phyloP scores from a whole-genome alignment of 495 filamentous ascomycete genomes.

The Aspergillus mulundensis region DNA sequence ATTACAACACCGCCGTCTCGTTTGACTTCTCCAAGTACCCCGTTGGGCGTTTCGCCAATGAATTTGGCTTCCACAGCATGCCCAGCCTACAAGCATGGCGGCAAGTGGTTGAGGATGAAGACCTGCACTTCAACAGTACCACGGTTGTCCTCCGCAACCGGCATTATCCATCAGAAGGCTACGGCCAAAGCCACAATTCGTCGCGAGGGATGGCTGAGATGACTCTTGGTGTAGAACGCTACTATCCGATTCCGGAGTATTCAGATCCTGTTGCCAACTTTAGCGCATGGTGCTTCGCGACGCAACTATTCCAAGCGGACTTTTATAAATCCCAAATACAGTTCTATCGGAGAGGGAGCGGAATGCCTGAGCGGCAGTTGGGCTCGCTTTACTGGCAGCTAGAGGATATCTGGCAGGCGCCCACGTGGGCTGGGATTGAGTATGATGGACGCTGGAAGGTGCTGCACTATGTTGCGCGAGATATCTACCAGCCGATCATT shows the following conservation, averaged over 20 bases:
- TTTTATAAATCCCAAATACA: slow-evolving; percentile 61
- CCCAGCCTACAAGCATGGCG: slow-evolving; percentile 60
- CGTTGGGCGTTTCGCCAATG: slow-evolving; percentile 61
- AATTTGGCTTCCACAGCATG: slow-evolving; percentile 68
- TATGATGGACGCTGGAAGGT: slow-evolving; percentile 65
- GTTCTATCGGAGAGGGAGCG: slow-evolving; percentile 62
- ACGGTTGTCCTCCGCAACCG: slow-evolving; percentile 60
- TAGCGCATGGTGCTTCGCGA: slow-evolving; percentile 64
- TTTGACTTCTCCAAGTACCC: slow-evolving; percentile 57
- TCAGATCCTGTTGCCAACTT: slow-evolving; percentile 58
- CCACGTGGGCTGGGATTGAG: slow-evolving; percentile 63
- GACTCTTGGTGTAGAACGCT: slow-evolving; percentile 56
- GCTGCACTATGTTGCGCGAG: slow-evolving; percentile 56
- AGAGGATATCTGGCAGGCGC: slow-evolving; percentile 67
- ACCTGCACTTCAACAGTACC: slow-evolving; percentile 59
- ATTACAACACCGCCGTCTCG: slow-evolving; percentile 53
- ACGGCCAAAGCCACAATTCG: slow-evolving; percentile 30
- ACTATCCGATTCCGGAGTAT: slow-evolving; percentile 61
- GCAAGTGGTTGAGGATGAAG: slow-evolving; percentile 45
- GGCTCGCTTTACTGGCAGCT: slow-evolving; percentile 68
- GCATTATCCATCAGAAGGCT: slow-evolving; percentile 54
- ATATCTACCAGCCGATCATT: slow-evolving; percentile 59
- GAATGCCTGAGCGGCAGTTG: slow-evolving; percentile 56
- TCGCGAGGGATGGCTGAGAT: slow-evolving; percentile 56
- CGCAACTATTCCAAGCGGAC: slow-evolving; percentile 66